Conservation (phyloP, 805 yeast genomes). For the Tetrapisispora pingtungensis region DNA sequence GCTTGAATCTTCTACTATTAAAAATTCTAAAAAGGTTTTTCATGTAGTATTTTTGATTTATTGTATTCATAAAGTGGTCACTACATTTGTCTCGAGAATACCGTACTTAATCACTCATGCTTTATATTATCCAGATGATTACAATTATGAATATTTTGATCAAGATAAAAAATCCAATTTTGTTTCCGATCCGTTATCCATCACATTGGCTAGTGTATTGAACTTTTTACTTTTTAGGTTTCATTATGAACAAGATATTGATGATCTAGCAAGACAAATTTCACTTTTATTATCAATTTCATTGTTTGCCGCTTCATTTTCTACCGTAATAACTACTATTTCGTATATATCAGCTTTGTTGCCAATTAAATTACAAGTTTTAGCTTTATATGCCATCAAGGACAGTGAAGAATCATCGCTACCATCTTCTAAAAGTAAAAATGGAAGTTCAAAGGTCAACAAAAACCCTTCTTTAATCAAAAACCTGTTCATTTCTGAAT, state of each 20-base stretch:
- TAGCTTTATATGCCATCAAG: constrained; percentile 22
- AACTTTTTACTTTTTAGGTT: constrained; percentile 26
- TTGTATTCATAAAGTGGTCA: constrained; percentile 30
- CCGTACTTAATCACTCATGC: constrained; percentile 19
- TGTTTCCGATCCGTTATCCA: constrained; percentile 31
- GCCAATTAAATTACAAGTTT: constrained; percentile 28
- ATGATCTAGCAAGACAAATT: constrained; percentile 30
- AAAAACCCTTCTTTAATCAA: constrained; percentile 31
- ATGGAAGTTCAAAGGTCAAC: not conserved
- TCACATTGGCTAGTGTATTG: constrained; percentile 29
- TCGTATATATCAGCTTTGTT: constrained; percentile 38
- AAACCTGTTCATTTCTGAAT: constrained; percentile 31
- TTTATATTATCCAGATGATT: constrained; percentile 13
- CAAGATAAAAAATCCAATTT: constrained; percentile 7
- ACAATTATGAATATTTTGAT: constrained; percentile 11
- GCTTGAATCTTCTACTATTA: constrained; percentile 10
- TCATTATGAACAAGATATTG: constrained; percentile 29
- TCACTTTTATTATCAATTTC: constrained; percentile 46
- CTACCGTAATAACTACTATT: constrained; percentile 53
- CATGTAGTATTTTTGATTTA: constrained; percentile 25
- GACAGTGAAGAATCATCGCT: constrained; percentile 9
- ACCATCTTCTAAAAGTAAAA: constrained; percentile 10
- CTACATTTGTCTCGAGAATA: constrained; percentile 23
- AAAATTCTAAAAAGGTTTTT: constrained; percentile 13
- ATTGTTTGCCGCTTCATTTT: constrained; percentile 52